phyloP scores from a whole-genome alignment of 495 filamentous ascomycete genomes.

The Alectoria sarmentosa region DNA sequence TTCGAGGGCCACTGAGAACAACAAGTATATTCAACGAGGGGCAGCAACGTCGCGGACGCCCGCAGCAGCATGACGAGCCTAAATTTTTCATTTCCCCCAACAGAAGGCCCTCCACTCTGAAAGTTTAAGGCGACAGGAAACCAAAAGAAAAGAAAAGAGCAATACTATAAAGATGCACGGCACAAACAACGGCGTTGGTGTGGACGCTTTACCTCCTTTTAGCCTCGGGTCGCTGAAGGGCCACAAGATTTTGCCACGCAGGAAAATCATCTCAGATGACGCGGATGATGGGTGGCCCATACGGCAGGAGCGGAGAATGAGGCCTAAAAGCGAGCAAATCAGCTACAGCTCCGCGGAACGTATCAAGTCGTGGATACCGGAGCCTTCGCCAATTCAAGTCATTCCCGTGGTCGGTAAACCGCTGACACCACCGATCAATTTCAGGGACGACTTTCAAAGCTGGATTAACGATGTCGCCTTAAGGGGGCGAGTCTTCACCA shows the following conservation, averaged over 20 bases:
- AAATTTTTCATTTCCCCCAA: background rate
- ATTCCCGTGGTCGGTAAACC: conserved; percentile 16
- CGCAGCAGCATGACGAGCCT: background rate
- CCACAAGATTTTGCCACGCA: conserved; percentile 17
- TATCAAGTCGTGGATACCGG: conserved; percentile 26
- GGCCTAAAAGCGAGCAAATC: conserved; percentile 18
- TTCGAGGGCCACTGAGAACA: background rate
- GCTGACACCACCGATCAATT: conserved; percentile 25
- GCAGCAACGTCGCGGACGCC: background rate
- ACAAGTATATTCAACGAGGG: background rate
- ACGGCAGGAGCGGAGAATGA: conserved; percentile 9
- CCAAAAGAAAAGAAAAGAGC: background rate
- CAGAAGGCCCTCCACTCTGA: background rate
- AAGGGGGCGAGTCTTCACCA: conserved; percentile 10
- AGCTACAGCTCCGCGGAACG: conserved; percentile 19
- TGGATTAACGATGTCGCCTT: conserved; percentile 21
- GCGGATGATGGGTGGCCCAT: conserved; percentile 4
- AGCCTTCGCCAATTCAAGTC: conserved; percentile 16
- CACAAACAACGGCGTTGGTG: conserved; percentile 2
- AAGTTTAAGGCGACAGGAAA: background rate
- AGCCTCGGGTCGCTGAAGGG: conserved; percentile 17
- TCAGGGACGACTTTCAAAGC: conserved; percentile 23
- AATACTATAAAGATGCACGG: conserved; percentile 9
- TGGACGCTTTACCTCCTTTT: conserved; percentile 2
- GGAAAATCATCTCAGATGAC: conserved; percentile 3